phyloP scores from a whole-genome alignment of 2,329 filamentous ascomycete species.

The Alternaria conjuncta region DNA sequence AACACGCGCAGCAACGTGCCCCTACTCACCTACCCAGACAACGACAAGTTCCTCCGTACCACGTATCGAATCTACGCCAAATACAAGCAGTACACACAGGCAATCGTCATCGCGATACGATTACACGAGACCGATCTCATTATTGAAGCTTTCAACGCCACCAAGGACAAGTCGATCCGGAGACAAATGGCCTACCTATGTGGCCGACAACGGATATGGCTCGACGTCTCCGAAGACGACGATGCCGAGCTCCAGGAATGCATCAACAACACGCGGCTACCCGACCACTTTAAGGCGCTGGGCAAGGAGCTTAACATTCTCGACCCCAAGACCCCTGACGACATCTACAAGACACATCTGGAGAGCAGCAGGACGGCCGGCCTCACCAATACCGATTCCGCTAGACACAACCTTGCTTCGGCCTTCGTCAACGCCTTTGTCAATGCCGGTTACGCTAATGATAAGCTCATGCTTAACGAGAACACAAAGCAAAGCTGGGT shows the following conservation, averaged over 20 bases:
- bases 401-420: conserved; percentile 92
- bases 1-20: conserved; percentile 78
- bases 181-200: conserved; percentile 95
- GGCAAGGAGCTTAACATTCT: conserved; percentile 96
- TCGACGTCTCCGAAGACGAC: conserved; percentile 75
- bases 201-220: conserved; percentile 85
- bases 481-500: conserved; percentile 89
- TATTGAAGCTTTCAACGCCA: conserved; percentile 78
- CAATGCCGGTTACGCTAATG: conserved; percentile 92
- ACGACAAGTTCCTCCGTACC: conserved; percentile 91
- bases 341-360: conserved; percentile 99
- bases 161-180: conserved; percentile 80
- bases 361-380: conserved; percentile 93
- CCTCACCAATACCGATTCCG: conserved; percentile 93
- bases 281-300: conserved; percentile 91
- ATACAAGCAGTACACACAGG: conserved; percentile 92
- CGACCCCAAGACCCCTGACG: conserved; percentile 94
- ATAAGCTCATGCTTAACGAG: conserved; percentile 96
- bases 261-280: conserved; percentile 83
- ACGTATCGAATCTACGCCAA: conserved; percentile 93
- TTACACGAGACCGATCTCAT: conserved; percentile 88
- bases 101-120: conserved; percentile 91
- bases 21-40: conserved; percentile 95
- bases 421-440: conserved; percentile 97
- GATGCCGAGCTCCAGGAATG: conserved; percentile 80